Conservation (phyloP, 2,329 filamentous ascomycete genomes). For the Chaetomiaceae sp. region DNA sequence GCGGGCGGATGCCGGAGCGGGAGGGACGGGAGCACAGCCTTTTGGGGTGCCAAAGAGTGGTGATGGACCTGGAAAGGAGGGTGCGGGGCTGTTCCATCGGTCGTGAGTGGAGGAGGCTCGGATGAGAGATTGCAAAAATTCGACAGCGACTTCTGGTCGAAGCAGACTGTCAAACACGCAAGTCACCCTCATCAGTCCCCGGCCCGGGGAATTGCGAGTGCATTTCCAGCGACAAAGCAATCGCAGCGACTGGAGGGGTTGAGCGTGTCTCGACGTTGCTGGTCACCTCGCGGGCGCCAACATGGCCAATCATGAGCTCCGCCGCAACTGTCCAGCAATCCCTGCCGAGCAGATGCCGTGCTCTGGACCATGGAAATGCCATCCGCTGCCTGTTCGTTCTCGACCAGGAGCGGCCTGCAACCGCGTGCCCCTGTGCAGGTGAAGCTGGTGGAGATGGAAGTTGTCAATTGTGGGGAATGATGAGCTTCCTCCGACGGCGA, state of each 20-base stretch:
- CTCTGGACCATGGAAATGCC: constrained; percentile 9
- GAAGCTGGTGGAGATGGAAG: neutral
- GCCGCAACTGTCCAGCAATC: constrained; percentile 17
- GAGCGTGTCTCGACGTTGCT: constrained; percentile 16
- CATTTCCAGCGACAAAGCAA: constrained; percentile 11
- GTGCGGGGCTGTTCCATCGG: neutral
- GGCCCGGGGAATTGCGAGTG: neutral
- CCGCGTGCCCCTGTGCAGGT: neutral
- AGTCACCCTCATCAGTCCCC: no score
- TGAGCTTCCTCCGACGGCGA: no score
- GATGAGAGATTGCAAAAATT: neutral
- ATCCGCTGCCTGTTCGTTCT: neutral
- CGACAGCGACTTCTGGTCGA: neutral
- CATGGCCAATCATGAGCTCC: constrained; percentile 25
- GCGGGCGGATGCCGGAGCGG: constrained; percentile 2
- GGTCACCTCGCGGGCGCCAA: constrained; percentile 35
- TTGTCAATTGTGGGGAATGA: neutral
- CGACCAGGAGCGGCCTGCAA: neutral
- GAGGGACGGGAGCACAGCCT: neutral
- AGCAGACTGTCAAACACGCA: no score
- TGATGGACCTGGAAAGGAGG: neutral
- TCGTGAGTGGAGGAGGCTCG: neutral
- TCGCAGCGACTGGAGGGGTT: constrained; percentile 21
- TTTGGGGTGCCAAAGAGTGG: neutral
- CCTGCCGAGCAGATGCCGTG: constrained; percentile 17